Evolutionary conservation across 306 rosid genomes (phyloP), one percentile per base, ranked within the genome.

Genomic region (Quercus variabilis): DNA sequence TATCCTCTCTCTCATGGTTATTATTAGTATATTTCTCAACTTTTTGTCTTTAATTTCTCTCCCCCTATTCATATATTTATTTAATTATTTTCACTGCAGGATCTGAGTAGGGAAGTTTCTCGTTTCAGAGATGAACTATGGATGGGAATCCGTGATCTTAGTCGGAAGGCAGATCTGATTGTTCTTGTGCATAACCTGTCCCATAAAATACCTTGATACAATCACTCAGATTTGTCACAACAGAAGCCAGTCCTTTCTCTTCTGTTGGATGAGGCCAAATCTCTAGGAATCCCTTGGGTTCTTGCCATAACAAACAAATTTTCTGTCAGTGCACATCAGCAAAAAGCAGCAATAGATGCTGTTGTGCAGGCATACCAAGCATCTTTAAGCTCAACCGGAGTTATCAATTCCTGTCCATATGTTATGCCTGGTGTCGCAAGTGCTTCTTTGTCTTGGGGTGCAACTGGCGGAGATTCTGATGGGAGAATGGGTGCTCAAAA

Each of bases 231-330:
- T 82, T 83, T 79, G 55, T 74, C 89, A 60, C 88, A 81, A 77
- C 92, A 87, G 49, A 91, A 79, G 87, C 96, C 97, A 0, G 98
- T 90, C 81, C 90, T 92, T 52, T 85, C 95, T 26, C 89, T 95
- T 75, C 85, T 95, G 79, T 80, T 95, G 86, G 99, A 92, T 76
- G 97, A 95, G 84, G 99, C 97, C n/a, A 95, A 91, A 80, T 77
- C 96, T 72, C 92, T 95, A 76, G 99, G 99, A 80, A 90, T 95
- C 78, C 99, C 98, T 41, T 95, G 98, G 97, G 92, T 95, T 69
- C 97, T 95, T 80, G 99, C 99, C 60, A 83, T 92, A 78, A 95
- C 99, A 63, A 95, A 95, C 81, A 93, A 91, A 83, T 95, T 95
- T 80, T 90, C 99, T 56, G 98, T 95, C 38, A 95, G 98, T 78